Conservation (phyloP, 2,329 filamentous ascomycete species). For the Davidsoniella virescens region DNA sequence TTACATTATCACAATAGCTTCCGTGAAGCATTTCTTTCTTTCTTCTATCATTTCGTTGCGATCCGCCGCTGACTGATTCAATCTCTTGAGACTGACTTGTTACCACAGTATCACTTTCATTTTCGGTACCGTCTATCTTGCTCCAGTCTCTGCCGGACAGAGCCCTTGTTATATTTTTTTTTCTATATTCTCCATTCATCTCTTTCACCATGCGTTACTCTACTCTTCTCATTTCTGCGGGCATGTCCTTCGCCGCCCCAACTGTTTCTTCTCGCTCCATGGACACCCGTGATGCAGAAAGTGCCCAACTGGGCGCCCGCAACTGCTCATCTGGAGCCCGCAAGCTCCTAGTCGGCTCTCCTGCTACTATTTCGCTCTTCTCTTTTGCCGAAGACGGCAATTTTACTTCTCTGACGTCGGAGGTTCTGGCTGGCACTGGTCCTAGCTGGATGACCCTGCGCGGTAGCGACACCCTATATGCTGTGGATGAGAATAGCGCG, state of each 20-base stretch:
- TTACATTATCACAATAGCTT: too few relatives aligned
- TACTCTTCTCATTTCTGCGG: background rate
- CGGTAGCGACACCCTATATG: constrained; percentile 26
- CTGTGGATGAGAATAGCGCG: constrained; percentile 30
- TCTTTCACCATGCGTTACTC: constrained; percentile 5
- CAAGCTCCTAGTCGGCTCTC: constrained; percentile 27
- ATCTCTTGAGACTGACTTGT: too few relatives aligned
- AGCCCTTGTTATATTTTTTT: too few relatives aligned
- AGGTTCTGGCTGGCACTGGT: constrained; percentile 17
- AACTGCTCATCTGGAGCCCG: constrained; percentile 3
- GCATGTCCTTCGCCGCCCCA: background rate
- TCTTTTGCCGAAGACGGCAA: constrained; percentile 16
- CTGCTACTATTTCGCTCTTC: constrained; percentile 26
- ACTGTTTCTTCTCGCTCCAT: background rate
- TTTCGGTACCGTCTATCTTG: too few relatives aligned
- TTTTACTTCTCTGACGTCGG: constrained; percentile 25
- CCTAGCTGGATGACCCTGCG: constrained; percentile 32
- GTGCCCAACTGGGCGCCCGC: background rate
- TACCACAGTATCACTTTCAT: too few relatives aligned
- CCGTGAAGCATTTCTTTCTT: too few relatives aligned
- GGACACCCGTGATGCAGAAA: too few relatives aligned
- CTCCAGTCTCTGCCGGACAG: too few relatives aligned
- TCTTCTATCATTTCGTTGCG: too few relatives aligned
- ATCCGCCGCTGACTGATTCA: too few relatives aligned
- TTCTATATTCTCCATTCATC: background rate